These are phyloP conservation scores for Colletotrichum sp. DNA, from an alignment of 2,329 filamentous ascomycete genomes.

Conservation along the genomic window DNA sequence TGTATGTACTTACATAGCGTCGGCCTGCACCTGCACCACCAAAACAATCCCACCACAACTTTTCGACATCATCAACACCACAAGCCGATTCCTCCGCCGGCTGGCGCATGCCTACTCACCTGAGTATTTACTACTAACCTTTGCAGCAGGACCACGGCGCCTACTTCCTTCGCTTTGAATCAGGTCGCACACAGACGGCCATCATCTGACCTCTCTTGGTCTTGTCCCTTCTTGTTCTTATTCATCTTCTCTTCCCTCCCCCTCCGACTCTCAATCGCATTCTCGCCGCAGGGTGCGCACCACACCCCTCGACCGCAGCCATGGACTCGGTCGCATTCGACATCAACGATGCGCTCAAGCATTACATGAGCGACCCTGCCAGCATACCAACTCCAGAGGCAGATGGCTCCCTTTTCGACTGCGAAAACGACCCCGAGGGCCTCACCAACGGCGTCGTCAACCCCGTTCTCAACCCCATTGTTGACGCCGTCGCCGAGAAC, in stretches of 20 bases:
- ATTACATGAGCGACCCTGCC: slow-evolving; percentile 92
- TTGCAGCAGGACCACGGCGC: not conserved
- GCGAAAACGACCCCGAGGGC: slow-evolving; percentile 88
- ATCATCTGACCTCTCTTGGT: not conserved
- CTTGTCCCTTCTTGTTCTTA: not conserved
- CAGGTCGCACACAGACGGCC: not conserved
- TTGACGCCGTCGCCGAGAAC: slow-evolving; percentile 90
- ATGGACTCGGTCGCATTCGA: slow-evolving; percentile 88
- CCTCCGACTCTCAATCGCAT: slow-evolving; percentile 11
- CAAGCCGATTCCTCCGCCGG: not conserved
- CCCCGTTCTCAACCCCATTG: slow-evolving; percentile 85
- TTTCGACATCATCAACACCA: slow-evolving; percentile 5
- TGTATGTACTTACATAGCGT: not conserved
- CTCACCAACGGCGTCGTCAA: slow-evolving; percentile 83
- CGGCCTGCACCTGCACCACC: not conserved
- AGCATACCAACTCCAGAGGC: slow-evolving; percentile 87
- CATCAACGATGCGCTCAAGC: slow-evolving; percentile 94
- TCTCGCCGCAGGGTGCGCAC: slow-evolving; percentile 9
- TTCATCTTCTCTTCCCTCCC: slow-evolving; percentile 1
- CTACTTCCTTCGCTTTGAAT: not conserved
- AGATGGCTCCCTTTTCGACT: slow-evolving; percentile 81
- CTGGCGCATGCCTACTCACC: not conserved
- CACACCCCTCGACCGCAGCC: slow-evolving; percentile 31
- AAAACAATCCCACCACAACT: not conserved
- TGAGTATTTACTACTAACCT: not conserved